A percentile compares a stretch with the other conserved stretches of the same genome.
Conservation (phyloP, 2,329 filamentous ascomycete species). For the Phaeophleospora eucalypticola region DNA sequence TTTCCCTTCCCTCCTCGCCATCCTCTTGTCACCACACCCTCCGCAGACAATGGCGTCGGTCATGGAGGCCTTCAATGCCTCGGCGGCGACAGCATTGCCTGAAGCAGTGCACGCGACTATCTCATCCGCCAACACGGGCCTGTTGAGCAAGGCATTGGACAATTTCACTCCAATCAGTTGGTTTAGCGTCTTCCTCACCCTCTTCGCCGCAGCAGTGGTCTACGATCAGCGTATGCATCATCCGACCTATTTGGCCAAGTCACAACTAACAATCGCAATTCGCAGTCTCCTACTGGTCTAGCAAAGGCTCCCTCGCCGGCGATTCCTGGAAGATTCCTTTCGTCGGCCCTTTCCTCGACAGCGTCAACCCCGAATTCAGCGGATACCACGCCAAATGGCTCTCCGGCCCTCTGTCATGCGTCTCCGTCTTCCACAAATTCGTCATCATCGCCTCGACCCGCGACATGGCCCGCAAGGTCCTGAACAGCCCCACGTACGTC, state of each 20-base stretch:
- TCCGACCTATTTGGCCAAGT: background rate
- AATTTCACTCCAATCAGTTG: conserved; percentile 48
- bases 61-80: conserved; percentile 32
- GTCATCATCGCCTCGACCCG: conserved; percentile 94
- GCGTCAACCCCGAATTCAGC: conserved; percentile 84
- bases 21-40: too few relatives aligned
- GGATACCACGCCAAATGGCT: conserved; percentile 90
- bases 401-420: conserved; percentile 88
- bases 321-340: conserved; percentile 48
- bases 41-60: conserved; percentile 34
- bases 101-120: conserved; percentile 59
- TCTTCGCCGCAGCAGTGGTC: conserved; percentile 66
- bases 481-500: conserved; percentile 87
- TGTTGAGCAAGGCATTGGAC: conserved; percentile 54
- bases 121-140: conserved; percentile 51
- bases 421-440: conserved; percentile 99
- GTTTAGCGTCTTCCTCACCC: conserved; percentile 65
- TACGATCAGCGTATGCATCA: conserved; percentile 81
- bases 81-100: conserved; percentile 23
- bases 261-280: conserved; percentile 16
- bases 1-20: too few relatives aligned
- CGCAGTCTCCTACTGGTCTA: conserved; percentile 44
- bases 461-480: conserved; percentile 92
- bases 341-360: conserved; percentile 90
- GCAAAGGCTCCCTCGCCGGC: conserved; percentile 47